These are phyloP conservation scores for Rhizophora mangle DNA, from an alignment of 345 rosid genomes.

Conservation along the genomic window DNA sequence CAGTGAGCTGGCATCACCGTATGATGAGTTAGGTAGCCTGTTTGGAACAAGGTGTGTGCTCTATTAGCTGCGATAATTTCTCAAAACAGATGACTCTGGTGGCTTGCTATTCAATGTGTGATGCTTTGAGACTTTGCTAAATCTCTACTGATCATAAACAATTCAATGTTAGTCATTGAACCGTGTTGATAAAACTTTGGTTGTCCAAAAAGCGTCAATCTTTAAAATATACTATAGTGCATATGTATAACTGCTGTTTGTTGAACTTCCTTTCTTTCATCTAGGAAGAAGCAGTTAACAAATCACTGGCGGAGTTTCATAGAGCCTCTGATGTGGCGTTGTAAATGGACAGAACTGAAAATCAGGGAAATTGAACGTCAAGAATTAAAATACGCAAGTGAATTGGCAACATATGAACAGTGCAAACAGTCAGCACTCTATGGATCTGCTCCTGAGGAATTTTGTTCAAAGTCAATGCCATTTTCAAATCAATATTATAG, in stretches of 20 bases:
- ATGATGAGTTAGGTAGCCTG: constrained; percentile 48
- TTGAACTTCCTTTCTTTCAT: constrained; percentile 6
- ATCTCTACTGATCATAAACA: background rate
- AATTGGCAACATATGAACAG: background rate
- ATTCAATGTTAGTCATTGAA: background rate
- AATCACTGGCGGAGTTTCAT: constrained; percentile 19
- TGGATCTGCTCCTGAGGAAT: constrained; percentile 47
- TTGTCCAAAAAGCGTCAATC: background rate
- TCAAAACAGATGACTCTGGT: background rate
- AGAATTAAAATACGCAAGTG: background rate
- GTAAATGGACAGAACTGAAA: constrained; percentile 12
- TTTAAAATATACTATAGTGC: background rate
- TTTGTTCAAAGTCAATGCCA: constrained; percentile 64
- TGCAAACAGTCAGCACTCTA: constrained; percentile 37
- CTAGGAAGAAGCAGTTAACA: constrained; percentile 59
- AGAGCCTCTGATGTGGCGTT: constrained; percentile 16
- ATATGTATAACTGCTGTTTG: background rate
- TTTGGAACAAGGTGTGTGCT: constrained; percentile 55
- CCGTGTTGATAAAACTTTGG: background rate
- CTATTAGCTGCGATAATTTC: background rate
- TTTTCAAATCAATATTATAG: constrained; percentile 49
- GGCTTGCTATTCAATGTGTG: background rate
- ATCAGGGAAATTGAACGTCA: background rate
- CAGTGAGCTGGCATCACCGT: constrained; percentile 48
- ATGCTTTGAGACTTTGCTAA: too few relatives aligned